These are phyloP conservation scores for Diplosphaera chodatii DNA, from an alignment of 139 green algal species.

Conservation along the genomic window DNA sequence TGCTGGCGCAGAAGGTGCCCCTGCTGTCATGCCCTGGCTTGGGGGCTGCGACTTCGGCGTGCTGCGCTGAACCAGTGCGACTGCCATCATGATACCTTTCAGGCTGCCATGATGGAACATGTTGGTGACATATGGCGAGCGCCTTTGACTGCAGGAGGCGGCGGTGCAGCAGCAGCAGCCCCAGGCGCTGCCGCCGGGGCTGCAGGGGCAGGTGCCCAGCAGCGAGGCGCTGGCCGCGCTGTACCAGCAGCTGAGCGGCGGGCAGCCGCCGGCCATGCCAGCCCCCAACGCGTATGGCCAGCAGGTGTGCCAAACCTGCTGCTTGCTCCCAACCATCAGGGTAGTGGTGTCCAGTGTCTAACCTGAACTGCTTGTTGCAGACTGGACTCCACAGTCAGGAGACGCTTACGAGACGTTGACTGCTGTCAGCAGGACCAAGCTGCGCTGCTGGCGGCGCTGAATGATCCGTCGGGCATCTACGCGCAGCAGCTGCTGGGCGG, in stretches of 20 bases:
- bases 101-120: too few species aligned
- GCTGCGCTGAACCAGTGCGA: too few species aligned
- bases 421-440: neutral
- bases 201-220: neutral
- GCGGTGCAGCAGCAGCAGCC: neutral
- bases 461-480: neutral
- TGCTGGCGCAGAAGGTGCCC: neutral
- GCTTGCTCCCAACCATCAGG: too few species aligned
- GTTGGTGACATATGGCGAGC: too few species aligned
- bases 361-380: too few species aligned
- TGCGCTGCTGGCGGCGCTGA: neutral
- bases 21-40: too few species aligned
- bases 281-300: neutral
- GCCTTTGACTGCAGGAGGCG: neutral
- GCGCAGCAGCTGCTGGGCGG: neutral
- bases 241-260: neutral
- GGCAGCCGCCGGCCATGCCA: neutral
- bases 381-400: too few species aligned
- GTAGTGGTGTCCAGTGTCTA: too few species aligned
- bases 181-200: neutral
- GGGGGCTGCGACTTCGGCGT: too few species aligned
- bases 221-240: neutral
- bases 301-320: neutral
- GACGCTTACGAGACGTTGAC: too few species aligned
- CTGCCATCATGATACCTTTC: too few species aligned